phyloP scores from a whole-genome alignment of 2,329 filamentous ascomycete species.

The Penicillium corylophilum region DNA sequence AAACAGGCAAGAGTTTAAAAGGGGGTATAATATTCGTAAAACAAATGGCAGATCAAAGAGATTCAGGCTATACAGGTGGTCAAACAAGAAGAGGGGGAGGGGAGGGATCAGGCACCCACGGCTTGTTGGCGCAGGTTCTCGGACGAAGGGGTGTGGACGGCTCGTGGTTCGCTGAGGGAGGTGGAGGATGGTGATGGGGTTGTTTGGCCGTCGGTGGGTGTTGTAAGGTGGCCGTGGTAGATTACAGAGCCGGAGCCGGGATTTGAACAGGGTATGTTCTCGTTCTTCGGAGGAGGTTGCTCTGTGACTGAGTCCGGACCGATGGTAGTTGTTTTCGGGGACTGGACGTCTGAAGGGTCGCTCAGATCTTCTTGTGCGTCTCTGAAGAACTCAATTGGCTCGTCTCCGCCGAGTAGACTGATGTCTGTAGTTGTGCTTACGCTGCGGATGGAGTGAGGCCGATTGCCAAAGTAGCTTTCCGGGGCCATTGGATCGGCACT shows the following conservation, averaged over 20 bases:
- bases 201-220: conserved; percentile 9
- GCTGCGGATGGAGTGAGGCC: conserved; percentile 63
- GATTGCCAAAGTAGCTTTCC: conserved; percentile 40
- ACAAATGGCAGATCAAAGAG: conserved; percentile 9
- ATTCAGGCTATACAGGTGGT: conserved; percentile 18
- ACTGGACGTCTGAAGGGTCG: conserved; percentile 3
- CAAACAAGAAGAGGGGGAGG: neutral
- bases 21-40: neutral
- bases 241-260: conserved; percentile 6
- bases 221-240: conserved; percentile 11
- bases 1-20: conserved; percentile 13
- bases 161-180: conserved; percentile 20
- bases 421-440: conserved; percentile 65
- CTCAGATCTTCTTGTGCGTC: conserved; percentile 23
- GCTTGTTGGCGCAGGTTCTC: conserved; percentile 24
- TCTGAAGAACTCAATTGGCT: conserved; percentile 20
- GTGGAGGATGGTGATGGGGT: conserved; percentile 16
- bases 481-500: conserved; percentile 30
- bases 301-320: neutral
- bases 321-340: neutral
- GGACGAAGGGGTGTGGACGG: conserved; percentile 17
- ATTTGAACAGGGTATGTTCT: neutral
- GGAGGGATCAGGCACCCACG: conserved; percentile 17
- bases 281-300: neutral
- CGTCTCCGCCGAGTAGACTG: conserved; percentile 43